A percentile compares a stretch with the other conserved stretches of the same genome.
phyloP scores from a whole-genome alignment of 2,329 filamentous ascomycete genomes.

The Allantophomopsis cytisporea region DNA sequence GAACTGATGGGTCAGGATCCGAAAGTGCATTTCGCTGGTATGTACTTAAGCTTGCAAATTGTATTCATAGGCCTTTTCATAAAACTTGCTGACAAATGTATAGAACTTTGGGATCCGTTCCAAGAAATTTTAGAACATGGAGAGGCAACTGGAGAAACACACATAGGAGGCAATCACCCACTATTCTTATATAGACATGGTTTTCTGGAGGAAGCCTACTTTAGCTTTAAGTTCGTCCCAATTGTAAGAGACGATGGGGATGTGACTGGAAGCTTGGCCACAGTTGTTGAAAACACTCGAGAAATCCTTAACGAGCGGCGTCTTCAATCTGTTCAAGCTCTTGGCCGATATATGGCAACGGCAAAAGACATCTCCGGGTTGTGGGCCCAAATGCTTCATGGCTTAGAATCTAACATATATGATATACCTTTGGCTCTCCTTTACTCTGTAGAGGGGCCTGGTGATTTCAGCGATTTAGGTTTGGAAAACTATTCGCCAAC shows the following conservation, averaged over 20 bases:
- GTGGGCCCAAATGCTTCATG: slow-evolving; percentile 13
- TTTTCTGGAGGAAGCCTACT: slow-evolving; percentile 21
- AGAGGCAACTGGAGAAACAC: slow-evolving; percentile 11
- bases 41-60: too few species aligned
- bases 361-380: slow-evolving; percentile 18
- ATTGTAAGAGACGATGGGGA: slow-evolving; percentile 21
- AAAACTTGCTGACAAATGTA: slow-evolving; percentile 25
- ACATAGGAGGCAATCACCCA: slow-evolving; percentile 10
- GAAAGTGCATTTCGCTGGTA: slow-evolving; percentile 18
- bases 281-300: slow-evolving; percentile 19
- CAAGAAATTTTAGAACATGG: slow-evolving; percentile 15
- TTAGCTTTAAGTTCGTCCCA: slow-evolving; percentile 24
- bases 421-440: slow-evolving; percentile 18
- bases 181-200: slow-evolving; percentile 18
- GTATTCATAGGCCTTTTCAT: slow-evolving; percentile 13
- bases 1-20: slow-evolving; percentile 19
- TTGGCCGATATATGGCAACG: slow-evolving; percentile 17
- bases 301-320: slow-evolving; percentile 21
- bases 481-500: slow-evolving; percentile 7
- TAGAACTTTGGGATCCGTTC: slow-evolving; percentile 20
- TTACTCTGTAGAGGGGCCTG: slow-evolving; percentile 21
- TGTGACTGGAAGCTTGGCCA: slow-evolving; percentile 24
- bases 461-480: slow-evolving; percentile 51
- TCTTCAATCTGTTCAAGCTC: slow-evolving; percentile 19
- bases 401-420: slow-evolving; percentile 11